Evolutionary conservation across 345 rosid species (phyloP), one percentile per base, ranked within the genome.

Genomic region (Eucalyptus microcorys): DNA sequence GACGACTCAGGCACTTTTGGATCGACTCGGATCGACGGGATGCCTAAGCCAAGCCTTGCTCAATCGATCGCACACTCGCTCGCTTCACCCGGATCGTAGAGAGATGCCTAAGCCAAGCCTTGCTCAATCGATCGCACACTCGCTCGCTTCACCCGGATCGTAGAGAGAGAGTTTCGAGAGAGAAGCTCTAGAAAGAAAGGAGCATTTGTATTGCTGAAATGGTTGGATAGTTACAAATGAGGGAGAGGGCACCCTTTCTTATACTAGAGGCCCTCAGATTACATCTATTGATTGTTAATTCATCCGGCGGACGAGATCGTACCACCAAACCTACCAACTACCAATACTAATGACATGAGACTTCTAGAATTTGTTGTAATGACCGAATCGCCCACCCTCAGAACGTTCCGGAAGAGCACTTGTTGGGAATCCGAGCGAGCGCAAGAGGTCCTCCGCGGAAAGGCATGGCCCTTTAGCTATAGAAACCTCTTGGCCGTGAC

Each of bases 321-420:
- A 50, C 22, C 8, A 0, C 53, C 8, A 50, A 50, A 50, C 8
- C 22, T 50, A 50, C 22, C 53, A 50, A 50, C 53, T 50, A 16
- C 1, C 21, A 0, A 50, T 16, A 50, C 42, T 42, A 42, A 42
- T 42, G 42, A 42, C 5, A 42, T 1, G 22, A 50, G 53, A 50
- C 22, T 6, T 50, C 22, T 50, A 3, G 53, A 50, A 50, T 17
- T 50, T 50, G 53, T 17, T 17, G 22, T 50, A 50, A 50, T 6
- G 22, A 17, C 8, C 0, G 0, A 16, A 50, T 50, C 0, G 3
- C 22, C 53, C 2, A 0, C 22, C 2, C 22, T 50, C 1, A 8
- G 1, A 50, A 50, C 0, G 0, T 50, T 50, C 0, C 8, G 1
- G 2, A 50, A 17, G 53, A 50, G 53, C 53, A 17, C 53, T 50